phyloP scores from a whole-genome alignment of 2,329 filamentous ascomycete genomes.

The Ophioceras dolichostomum region DNA sequence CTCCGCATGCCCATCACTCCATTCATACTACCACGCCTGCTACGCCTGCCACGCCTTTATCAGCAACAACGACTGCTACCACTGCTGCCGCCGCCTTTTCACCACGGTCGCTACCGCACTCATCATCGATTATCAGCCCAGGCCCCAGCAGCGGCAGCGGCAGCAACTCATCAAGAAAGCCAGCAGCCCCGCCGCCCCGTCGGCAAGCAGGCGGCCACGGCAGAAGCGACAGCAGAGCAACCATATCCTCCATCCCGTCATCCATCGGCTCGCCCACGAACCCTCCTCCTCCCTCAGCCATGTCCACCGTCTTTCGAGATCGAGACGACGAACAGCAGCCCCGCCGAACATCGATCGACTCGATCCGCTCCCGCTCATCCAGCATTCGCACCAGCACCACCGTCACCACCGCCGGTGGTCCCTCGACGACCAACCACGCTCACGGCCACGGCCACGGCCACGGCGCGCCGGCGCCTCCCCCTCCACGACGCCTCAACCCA shows the following conservation, averaged over 20 bases:
- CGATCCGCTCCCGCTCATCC: constrained; percentile 30
- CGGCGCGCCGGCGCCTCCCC: background rate
- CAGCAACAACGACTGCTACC: background rate
- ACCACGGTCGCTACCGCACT: too few relatives aligned
- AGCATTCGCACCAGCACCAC: constrained; percentile 25
- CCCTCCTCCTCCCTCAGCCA: background rate
- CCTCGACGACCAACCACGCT: constrained; percentile 34
- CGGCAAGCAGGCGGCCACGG: constrained; percentile 36
- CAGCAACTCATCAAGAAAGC: too few relatives aligned
- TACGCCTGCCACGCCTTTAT: too few relatives aligned
- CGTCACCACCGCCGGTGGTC: constrained; percentile 37
- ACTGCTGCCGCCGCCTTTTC: background rate
- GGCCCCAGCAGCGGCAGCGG: too few relatives aligned
- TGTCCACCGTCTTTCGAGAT: too few relatives aligned
- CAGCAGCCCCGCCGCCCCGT: constrained; percentile 34
- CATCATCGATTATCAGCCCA: too few relatives aligned
- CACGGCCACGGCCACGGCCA: constrained; percentile 12
- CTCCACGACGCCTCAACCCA: constrained; percentile 3
- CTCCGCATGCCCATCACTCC: constrained; percentile 21
- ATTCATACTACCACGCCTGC: constrained; percentile 15
- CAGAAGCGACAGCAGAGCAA: constrained; percentile 29
- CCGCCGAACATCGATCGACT: constrained; percentile 37
- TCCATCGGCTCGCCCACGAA: too few relatives aligned
- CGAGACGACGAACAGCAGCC: constrained; percentile 5
- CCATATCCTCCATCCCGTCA: constrained; percentile 6